phyloP scores from a whole-genome alignment of 108 stramenopile species.

The Pseudonitzschia multiseries region DNA sequence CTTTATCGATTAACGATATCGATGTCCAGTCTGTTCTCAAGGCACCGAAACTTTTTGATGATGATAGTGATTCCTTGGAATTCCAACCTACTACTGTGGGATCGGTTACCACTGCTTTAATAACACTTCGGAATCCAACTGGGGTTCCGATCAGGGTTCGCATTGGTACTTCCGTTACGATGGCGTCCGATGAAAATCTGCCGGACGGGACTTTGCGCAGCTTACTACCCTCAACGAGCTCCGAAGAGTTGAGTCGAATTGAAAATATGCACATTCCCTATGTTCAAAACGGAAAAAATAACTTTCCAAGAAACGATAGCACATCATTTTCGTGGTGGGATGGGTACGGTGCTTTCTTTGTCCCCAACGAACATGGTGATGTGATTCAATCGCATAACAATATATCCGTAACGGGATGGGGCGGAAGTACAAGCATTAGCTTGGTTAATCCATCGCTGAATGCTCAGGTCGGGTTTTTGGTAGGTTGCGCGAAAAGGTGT shows the following conservation, averaged over 20 bases:
- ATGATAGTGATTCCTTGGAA: constrained; percentile 26
- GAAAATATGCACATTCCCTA: constrained; percentile 23
- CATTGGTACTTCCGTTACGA: constrained; percentile 39
- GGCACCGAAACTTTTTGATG: constrained; percentile 52
- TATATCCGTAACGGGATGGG: constrained; percentile 66
- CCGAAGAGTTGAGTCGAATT: constrained; percentile 4
- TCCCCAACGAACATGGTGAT: constrained; percentile 54
- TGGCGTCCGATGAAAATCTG: not conserved
- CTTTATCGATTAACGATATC: constrained; percentile 50
- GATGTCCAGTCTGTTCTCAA: constrained; percentile 46
- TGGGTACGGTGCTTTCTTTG: constrained; percentile 64
- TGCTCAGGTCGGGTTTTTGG: constrained; percentile 56
- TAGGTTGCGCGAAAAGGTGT: constrained; percentile 73
- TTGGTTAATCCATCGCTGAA: constrained; percentile 68
- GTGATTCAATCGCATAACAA: constrained; percentile 75
- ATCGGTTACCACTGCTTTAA: constrained; percentile 26
- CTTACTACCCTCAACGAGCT: not conserved
- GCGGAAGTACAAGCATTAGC: constrained; percentile 51
- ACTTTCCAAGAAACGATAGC: not conserved
- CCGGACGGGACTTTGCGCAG: not conserved
- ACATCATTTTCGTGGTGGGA: constrained; percentile 67
- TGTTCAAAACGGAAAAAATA: constrained; percentile 27
- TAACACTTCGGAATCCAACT: constrained; percentile 71
- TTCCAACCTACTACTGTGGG: constrained; percentile 65
- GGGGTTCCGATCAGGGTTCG: constrained; percentile 63